phyloP scores from a whole-genome alignment of 106 monocot species.

The Dactylorhiza incarnata region DNA sequence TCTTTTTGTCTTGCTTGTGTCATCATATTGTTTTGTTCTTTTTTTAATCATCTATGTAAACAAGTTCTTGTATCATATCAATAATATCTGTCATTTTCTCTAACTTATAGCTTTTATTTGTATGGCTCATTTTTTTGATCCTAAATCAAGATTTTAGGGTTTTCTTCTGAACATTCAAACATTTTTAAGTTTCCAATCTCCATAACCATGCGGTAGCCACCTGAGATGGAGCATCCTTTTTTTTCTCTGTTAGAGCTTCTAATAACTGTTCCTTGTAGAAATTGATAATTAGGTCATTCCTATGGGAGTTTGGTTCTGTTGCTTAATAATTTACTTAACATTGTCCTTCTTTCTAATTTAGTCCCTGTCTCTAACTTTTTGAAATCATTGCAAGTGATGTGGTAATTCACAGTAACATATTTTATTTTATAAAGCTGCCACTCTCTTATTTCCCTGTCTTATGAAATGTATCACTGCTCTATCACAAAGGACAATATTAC shows the following conservation, averaged over 20 bases:
- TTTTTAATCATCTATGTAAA: too few relatives aligned
- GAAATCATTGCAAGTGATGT: neutral
- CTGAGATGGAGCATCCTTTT: neutral
- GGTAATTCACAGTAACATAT: neutral
- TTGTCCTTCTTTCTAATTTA: neutral
- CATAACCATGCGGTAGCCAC: neutral
- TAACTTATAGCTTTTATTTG: neutral
- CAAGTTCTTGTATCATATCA: too few relatives aligned
- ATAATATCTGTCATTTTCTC: too few relatives aligned
- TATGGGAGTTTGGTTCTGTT: neutral
- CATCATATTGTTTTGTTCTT: too few relatives aligned
- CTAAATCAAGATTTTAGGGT: neutral
- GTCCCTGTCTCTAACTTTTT: neutral
- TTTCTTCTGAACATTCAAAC: neutral
- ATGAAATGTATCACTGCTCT: neutral
- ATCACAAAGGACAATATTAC: too few relatives aligned
- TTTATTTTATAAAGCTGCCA: neutral
- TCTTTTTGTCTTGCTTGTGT: too few relatives aligned
- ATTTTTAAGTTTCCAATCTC: neutral
- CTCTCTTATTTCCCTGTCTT: neutral
- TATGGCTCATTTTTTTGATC: neutral
- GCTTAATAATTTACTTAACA: neutral
- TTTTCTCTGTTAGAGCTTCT: neutral
- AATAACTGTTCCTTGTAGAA: neutral
- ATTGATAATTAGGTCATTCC: neutral